These are phyloP conservation scores for Firmiana major DNA, from an alignment of 345 rosid genomes.

Conservation along the genomic window DNA sequence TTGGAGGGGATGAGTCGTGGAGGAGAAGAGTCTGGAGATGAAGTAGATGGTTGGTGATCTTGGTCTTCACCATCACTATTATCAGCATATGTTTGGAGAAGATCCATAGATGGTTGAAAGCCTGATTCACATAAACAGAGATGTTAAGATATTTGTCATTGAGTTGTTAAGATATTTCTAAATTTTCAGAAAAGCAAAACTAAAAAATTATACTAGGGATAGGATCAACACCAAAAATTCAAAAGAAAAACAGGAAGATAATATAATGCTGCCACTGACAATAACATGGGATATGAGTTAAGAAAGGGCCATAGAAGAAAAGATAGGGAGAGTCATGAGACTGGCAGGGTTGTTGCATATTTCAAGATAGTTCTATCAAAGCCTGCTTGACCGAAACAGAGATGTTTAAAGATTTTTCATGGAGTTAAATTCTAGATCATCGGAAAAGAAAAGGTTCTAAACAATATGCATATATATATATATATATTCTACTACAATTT, in stretches of 20 bases:
- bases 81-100: slow-evolving; percentile 41
- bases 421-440: neutral
- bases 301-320: neutral
- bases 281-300: neutral
- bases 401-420: neutral
- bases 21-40: slow-evolving; percentile 73
- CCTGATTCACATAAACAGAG: neutral
- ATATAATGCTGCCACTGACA: neutral
- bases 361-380: neutral
- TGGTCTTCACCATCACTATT: slow-evolving; percentile 34
- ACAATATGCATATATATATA: too few species aligned
- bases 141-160: neutral
- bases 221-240: neutral
- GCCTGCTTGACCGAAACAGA: neutral
- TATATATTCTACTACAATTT: too few species aligned
- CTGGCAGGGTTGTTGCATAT: neutral
- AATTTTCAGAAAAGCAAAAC: neutral
- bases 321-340: neutral
- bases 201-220: neutral
- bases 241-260: neutral
- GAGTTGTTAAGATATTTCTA: neutral
- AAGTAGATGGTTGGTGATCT: slow-evolving; percentile 29
- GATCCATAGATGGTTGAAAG: slow-evolving; percentile 40
- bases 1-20: slow-evolving; percentile 65
- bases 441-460: neutral